Base-by-base conservation (phyloP, 2,329 filamentous ascomycete genomes). In the Zasmidium citrigriseum region DNA sequence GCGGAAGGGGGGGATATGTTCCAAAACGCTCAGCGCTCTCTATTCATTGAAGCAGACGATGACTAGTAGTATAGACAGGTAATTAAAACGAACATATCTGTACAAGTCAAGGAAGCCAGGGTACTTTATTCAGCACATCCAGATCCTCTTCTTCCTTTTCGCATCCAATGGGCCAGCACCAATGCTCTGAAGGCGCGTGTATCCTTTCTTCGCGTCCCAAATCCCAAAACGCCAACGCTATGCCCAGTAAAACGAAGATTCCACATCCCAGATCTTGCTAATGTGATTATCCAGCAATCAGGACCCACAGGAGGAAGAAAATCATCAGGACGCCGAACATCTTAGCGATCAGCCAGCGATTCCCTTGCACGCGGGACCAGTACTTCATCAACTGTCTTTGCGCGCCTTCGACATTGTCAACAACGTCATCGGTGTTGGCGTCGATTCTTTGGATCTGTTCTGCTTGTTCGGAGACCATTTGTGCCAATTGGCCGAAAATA, bases 401-500 rank as follows among this genome's bases (percentile, higher is more conserved):
- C 4, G 95, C 95, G 18, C 95, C 95, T 71, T 96, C 86, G n/a
- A 99, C 93, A 68, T 99, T 99, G 71, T 98, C 93, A 55, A 99
- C 93, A 4, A 99, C 91, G 68, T 97, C 93, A 71, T 99, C 95
- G 1, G 93, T 97, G 75, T 98, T 97, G 64, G 93, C 93, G 70
- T 98, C 93, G 71, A 97, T 97, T 51, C 93, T 84, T 76, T 98
- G 91, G 65, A 99, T 96, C 89, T 96, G 96, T 76, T 97, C 95
- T 61, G 90, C 91, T 77, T 99, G 95, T 75, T 99, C 93, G 55
- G 89, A 91, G 25, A 99, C 95, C 95, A 99, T 98, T 66, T 91
- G 88, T 34, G 95, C 93, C 51, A 99, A 80, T 75, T 99, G 93
- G 9, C 92, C 91, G 73, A 98, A 98, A 62, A 97, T 97, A 14